Evolutionary conservation across 495 filamentous ascomycete genomes (phyloP).

Genomic region (Tuber calosporum): DNA sequence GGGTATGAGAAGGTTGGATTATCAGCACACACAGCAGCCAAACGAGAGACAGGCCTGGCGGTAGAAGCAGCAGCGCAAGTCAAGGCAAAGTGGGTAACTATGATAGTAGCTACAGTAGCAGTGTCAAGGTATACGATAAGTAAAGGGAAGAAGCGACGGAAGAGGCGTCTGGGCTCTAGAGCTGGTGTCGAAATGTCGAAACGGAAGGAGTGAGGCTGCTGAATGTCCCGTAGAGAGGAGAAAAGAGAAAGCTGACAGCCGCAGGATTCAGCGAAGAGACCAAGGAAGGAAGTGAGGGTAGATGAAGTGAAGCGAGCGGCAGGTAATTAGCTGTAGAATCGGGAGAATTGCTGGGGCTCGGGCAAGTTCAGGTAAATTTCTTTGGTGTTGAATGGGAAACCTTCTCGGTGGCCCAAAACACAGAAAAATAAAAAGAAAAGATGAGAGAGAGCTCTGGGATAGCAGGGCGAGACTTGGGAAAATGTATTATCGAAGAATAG

Average conservation of each 20-base stretch:
- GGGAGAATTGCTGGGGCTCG: conserved; percentile 1
- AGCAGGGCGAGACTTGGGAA: not conserved
- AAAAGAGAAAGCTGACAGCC: not conserved
- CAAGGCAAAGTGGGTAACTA: not conserved
- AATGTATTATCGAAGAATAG: not conserved
- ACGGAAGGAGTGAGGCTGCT: not conserved
- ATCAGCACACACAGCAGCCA: not conserved
- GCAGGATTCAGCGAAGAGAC: not conserved
- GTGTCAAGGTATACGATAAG: not conserved
- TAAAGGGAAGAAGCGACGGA: not conserved
- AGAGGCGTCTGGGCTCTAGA: not conserved
- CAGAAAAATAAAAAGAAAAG: not conserved
- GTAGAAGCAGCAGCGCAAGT: not conserved
- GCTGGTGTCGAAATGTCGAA: not conserved
- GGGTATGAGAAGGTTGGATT: conserved; percentile 1
- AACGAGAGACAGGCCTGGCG: not conserved
- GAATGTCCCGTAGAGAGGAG: not conserved
- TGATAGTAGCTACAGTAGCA: not conserved
- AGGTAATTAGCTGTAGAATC: not conserved
- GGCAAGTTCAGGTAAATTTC: not conserved
- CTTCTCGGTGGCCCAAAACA: not conserved
- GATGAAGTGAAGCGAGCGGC: not conserved
- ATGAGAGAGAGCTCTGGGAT: not conserved
- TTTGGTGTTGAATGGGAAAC: conserved; percentile 1
- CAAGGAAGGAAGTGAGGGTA: not conserved